These are phyloP conservation scores for Kokia cookei DNA, from an alignment of 441 rosid genomes.

Conservation along the genomic window DNA sequence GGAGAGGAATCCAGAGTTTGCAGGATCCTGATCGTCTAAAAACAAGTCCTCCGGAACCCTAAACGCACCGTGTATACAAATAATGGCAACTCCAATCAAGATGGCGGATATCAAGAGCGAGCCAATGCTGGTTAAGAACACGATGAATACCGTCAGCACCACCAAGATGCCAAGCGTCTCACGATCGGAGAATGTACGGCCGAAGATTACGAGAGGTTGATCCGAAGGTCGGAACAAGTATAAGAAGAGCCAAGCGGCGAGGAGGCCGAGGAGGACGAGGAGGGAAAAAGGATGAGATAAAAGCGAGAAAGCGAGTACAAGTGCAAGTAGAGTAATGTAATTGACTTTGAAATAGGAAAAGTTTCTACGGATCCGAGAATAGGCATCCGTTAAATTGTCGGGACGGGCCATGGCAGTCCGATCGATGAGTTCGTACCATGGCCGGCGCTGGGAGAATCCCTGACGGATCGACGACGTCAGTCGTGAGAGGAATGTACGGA, in stretches of 20 bases:
- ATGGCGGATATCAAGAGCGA: constrained; percentile 55
- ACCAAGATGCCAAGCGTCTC: constrained; percentile 57
- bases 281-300: constrained; percentile 60
- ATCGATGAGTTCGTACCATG: constrained; percentile 61
- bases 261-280: constrained; percentile 47
- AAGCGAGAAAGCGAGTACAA: constrained; percentile 59
- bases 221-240: constrained; percentile 65
- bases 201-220: constrained; percentile 47
- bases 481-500: constrained; percentile 55
- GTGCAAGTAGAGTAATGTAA: constrained; percentile 45
- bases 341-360: constrained; percentile 60
- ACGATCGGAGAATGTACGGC: constrained; percentile 62
- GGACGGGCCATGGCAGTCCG: constrained; percentile 51
- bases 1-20: constrained; percentile 46
- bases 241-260: constrained; percentile 55
- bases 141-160: constrained; percentile 46
- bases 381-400: constrained; percentile 52
- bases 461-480: constrained; percentile 48
- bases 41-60: constrained; percentile 73
- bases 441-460: constrained; percentile 61
- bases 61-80: constrained; percentile 67
- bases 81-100: constrained; percentile 57
- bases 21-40: constrained; percentile 63
- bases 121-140: constrained; percentile 70
- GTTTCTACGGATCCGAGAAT: constrained; percentile 63